Base-by-base conservation (phyloP, 495 filamentous ascomycete genomes). In the Podospora pseudoanserina region DNA sequence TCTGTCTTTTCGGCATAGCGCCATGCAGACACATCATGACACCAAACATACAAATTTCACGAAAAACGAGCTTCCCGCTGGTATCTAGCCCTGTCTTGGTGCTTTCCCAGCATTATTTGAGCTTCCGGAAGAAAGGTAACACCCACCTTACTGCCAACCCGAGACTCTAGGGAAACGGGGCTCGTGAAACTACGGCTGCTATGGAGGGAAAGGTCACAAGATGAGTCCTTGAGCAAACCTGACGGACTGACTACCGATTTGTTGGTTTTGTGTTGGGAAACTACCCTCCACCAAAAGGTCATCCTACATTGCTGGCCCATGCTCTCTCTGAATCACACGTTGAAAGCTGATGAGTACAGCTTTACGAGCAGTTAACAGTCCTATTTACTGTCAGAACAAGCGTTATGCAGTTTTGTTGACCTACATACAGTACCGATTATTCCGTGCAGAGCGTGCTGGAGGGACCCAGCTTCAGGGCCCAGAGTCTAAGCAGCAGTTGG, bases 11-110 rank as follows among this genome's bases (percentile, higher is more conserved):
- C 30, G 61, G 61, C 18, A 63, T 63, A 49, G 61, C 34, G 61
- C 49, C 61, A 63, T 63, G 30, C 30, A 32, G n/a, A 63, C 13
- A 63, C 27, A 63, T 9, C 61, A 63, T 63, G 61, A 63, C 61
- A 53, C 61, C 61, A 63, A 63, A 18, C 23, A 5, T 16, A 13
- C 7, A 20, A 58, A 58, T 4, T 6, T 11, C 39, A 49, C 39
- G 39, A 49, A 13, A 49, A 49, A 49, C 39, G 39, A 49, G 39
- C 39, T 49, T 49, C 39, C 39, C 39, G 39, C 39, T 49, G 39
- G 39, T 49, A 6, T 11, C 13, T 11, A 49, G 39, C 39, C 34
- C 34, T 39, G 34, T 11, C 3, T 39, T 39, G 34, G 34, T 49
- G 39, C 15, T 49, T 49, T 5, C 5, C 16, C 56, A 59, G 56